Conservation (phyloP, 208 protist genomes). For the Naegleria fowleri region DNA sequence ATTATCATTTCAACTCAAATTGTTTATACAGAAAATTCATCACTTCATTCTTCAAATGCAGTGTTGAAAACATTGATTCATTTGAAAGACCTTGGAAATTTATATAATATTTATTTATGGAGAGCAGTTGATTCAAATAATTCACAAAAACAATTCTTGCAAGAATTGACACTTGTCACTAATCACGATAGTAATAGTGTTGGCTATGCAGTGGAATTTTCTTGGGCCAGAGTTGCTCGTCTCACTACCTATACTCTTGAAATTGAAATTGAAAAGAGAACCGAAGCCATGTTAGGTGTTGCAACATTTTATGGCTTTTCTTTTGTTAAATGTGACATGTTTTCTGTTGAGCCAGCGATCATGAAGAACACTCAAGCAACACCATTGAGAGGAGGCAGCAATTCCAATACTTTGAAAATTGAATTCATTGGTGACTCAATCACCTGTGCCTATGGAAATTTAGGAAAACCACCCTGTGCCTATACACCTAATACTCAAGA, state of each 20-base stretch:
- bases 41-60: neutral
- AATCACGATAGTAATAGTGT: neutral
- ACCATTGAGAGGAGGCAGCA: no score
- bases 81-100: neutral
- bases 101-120: neutral
- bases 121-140: neutral
- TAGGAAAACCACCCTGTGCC: neutral
- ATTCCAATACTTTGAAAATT: neutral
- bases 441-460: constrained; percentile 26
- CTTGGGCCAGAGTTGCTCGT: no score
- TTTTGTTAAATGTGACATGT: neutral
- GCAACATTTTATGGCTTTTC: neutral
- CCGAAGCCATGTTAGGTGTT: neutral
- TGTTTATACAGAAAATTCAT: neutral
- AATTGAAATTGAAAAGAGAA: constrained; percentile 14
- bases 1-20: neutral
- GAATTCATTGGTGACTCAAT: constrained; percentile 30
- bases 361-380: neutral
- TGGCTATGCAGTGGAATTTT: neutral
- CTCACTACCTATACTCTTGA: neutral
- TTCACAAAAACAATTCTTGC: neutral
- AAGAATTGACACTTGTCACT: no score
- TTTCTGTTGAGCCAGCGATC: neutral
- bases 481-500: constrained; percentile 1
- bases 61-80: neutral